Evolutionary conservation across 1,284 basidiomycete genomes (phyloP), one percentile per base, ranked within the genome.

Genomic region (Austroboletus olivaceoglutinosus): DNA sequence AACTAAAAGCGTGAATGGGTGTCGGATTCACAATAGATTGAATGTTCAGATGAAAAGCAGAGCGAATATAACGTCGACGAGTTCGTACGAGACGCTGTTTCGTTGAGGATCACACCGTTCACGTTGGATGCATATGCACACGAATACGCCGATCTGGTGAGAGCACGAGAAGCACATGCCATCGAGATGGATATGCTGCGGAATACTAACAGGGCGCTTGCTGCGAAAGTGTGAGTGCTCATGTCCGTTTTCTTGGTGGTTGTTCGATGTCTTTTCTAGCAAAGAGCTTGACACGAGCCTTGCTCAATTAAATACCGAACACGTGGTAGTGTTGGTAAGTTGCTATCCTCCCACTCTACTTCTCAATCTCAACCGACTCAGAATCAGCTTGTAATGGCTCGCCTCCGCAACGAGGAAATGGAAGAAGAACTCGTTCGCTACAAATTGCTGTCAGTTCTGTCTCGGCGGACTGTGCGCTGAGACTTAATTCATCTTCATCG

Each of bases 401-500:
- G 93, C 49, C 73, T 97, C 31, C 83, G 86, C 52, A 89, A 90
- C 61, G 94, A 98, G 67, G 93, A 96, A 64, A 76, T 93, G 53
- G 94, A 97, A 69, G 81, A 83, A 49, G 91, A 97, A 67, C 81
- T 97, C 11, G 93, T 97, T 31, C 83, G 88, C 38, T 97, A 94
- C 70, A 97, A 96, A 70, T 73, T 94, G 34, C 70, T 94, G 91
- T 93, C 61, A 68, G 90, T 76, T 13, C 34, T 16, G 27, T 45
- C 10, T 48, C 43, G 25, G 30, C 30, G 23, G 42, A 25, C 42
- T 52, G 5, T n/a, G 27, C 12, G 7, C 31, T 12, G 5, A 38
- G 21, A 29, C 46, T 52, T 22, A 29, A 15, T 1, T 19, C 13
- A 39, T 39, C 40, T 0, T 39, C 33, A 19, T 46, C 10, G n/a